Evolutionary conservation across 2,329 filamentous ascomycete species (phyloP).

Genomic region (Graphium sp.): DNA sequence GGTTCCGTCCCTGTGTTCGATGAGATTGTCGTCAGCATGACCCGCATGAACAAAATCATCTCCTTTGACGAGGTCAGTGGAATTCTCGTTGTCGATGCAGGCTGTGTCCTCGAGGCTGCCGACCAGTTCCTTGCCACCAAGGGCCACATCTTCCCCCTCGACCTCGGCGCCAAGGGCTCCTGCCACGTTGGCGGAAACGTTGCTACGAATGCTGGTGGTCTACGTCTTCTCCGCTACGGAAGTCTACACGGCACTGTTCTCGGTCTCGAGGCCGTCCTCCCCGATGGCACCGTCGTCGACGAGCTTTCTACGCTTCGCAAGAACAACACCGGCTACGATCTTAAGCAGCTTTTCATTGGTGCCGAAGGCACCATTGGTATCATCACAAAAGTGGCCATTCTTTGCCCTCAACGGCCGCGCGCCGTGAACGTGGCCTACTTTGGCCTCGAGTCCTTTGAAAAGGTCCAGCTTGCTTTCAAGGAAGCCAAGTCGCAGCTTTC

Average conservation of each 20-base stretch:
- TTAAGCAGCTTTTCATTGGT: conserved; percentile 94
- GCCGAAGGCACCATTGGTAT: conserved; percentile 90
- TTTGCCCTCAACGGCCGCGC: conserved; percentile 73
- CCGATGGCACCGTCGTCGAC: conserved; percentile 82
- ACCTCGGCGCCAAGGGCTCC: conserved; percentile 93
- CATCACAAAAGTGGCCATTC: conserved; percentile 76
- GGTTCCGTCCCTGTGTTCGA: conserved; percentile 95
- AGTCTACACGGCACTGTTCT: conserved; percentile 87
- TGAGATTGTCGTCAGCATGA: conserved; percentile 86
- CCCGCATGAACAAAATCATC: conserved; percentile 78
- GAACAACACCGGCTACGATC: conserved; percentile 97
- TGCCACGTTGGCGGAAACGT: conserved; percentile 95
- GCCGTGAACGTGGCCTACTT: conserved; percentile 94
- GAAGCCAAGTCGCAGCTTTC: conserved; percentile 82
- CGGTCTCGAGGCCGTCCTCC: conserved; percentile 82
- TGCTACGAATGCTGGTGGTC: conserved; percentile 84
- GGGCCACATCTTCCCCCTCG: conserved; percentile 83
- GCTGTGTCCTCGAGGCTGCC: conserved; percentile 75
- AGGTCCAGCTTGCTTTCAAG: conserved; percentile 71
- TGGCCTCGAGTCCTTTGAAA: conserved; percentile 76
- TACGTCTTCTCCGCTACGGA: conserved; percentile 80
- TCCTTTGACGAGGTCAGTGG: conserved; percentile 90
- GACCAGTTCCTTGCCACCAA: conserved; percentile 74
- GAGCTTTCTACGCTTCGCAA: conserved; percentile 81
- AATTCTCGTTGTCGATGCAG: conserved; percentile 77